Evolutionary conservation across 768 basidiomycete genomes (phyloP).

Genomic region (Pisolithus albus): DNA sequence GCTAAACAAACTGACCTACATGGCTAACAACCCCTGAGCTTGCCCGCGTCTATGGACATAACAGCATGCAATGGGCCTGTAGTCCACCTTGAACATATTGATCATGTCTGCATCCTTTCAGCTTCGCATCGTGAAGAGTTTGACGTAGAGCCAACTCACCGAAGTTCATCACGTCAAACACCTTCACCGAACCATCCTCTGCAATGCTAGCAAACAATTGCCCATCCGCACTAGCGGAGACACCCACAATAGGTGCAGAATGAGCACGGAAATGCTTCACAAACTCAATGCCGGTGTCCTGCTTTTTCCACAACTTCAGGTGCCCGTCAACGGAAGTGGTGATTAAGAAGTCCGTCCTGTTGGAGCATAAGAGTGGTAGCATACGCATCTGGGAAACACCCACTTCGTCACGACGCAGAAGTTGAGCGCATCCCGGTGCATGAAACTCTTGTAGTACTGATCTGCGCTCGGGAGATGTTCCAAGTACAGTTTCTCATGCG

Average conservation of each 20-base stretch:
- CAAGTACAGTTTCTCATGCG: slow-evolving; percentile 88
- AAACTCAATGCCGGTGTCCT: slow-evolving; percentile 91
- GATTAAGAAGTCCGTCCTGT: slow-evolving; percentile 85
- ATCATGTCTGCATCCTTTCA: slow-evolving; percentile 76
- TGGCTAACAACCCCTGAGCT: slow-evolving; percentile 79
- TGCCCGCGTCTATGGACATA: slow-evolving; percentile 92
- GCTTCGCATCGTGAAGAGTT: not conserved
- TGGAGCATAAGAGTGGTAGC: slow-evolving; percentile 5
- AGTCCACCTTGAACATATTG: slow-evolving; percentile 90
- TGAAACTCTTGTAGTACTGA: slow-evolving; percentile 95
- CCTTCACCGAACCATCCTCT: slow-evolving; percentile 87
- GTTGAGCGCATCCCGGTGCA: slow-evolving; percentile 92
- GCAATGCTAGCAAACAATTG: slow-evolving; percentile 87
- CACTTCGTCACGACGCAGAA: slow-evolving; percentile 86
- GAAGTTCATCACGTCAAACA: slow-evolving; percentile 97
- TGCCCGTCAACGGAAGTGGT: slow-evolving; percentile 95
- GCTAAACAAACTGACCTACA: slow-evolving; percentile 45
- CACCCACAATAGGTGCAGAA: slow-evolving; percentile 65
- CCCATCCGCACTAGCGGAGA: slow-evolving; percentile 88
- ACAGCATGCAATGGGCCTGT: slow-evolving; percentile 80
- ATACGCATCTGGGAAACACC: slow-evolving; percentile 16
- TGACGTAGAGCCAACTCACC: slow-evolving; percentile 46
- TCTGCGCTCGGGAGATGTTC: slow-evolving; percentile 89
- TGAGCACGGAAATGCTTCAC: slow-evolving; percentile 98
- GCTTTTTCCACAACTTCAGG: slow-evolving; percentile 99